phyloP scores from a whole-genome alignment of 1,284 basidiomycete genomes.

The Cryptococcus sp. region DNA sequence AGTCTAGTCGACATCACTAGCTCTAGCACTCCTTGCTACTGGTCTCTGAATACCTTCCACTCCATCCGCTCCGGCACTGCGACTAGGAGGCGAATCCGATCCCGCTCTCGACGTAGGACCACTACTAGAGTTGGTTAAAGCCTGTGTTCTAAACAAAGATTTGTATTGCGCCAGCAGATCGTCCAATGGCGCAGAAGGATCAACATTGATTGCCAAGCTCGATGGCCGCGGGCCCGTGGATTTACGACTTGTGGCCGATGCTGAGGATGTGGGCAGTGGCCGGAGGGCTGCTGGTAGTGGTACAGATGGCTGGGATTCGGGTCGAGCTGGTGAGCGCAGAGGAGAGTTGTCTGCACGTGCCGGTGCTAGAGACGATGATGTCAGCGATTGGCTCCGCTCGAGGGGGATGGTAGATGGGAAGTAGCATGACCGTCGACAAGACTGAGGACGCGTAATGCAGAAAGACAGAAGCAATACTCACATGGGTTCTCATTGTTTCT shows the following conservation, averaged over 20 bases:
- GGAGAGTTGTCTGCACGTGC: slow-evolving; percentile 21
- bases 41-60: too few species aligned
- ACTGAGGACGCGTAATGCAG: too few species aligned
- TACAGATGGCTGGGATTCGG: slow-evolving; percentile 6
- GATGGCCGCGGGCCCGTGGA: slow-evolving; percentile 33
- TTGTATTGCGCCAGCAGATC: slow-evolving; percentile 47
- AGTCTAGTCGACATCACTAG: slow-evolving; percentile 24
- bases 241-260: slow-evolving; percentile 15
- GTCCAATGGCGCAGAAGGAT: slow-evolving; percentile 37
- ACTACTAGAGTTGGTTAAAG: neutral
- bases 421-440: neutral
- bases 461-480: slow-evolving; percentile 10
- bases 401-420: neutral
- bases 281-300: slow-evolving; percentile 13
- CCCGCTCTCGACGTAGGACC: slow-evolving; percentile 9
- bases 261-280: slow-evolving; percentile 12
- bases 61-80: neutral
- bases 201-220: slow-evolving; percentile 27
- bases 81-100: slow-evolving; percentile 4
- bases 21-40: slow-evolving; percentile 9
- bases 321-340: slow-evolving; percentile 18
- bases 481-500: slow-evolving; percentile 36
- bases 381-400: too few species aligned
- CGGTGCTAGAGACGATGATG: slow-evolving; percentile 11
- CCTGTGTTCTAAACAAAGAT: slow-evolving; percentile 36